A percentile compares a stretch with the other conserved stretches of the same genome.
These are phyloP conservation scores for Chaetomiaceae sp. DNA, from an alignment of 2,329 filamentous ascomycete genomes.

Conservation along the genomic window DNA sequence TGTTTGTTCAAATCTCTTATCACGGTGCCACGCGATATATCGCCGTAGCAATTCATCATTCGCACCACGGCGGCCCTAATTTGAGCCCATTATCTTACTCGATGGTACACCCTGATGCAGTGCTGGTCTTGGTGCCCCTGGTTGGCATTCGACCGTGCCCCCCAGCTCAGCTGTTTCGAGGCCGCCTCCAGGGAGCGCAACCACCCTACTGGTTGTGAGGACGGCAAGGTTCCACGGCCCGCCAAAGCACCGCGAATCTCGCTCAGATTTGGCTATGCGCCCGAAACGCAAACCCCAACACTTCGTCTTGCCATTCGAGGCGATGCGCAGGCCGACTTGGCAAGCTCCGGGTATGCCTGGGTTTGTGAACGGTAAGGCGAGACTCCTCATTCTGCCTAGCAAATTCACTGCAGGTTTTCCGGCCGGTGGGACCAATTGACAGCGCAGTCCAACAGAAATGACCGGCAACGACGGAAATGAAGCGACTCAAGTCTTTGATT, in stretches of 20 bases:
- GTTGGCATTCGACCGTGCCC: too few relatives aligned
- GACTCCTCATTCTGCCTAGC: constrained; percentile 43
- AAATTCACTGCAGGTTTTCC: constrained; percentile 42
- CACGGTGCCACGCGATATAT: constrained; percentile 31
- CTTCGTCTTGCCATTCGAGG: constrained; percentile 37
- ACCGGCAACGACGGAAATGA: too few relatives aligned
- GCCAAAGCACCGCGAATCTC: constrained; percentile 30
- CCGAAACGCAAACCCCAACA: constrained; percentile 35
- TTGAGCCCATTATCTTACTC: too few relatives aligned
- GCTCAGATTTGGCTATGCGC: constrained; percentile 42
- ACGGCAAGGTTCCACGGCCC: constrained; percentile 46
- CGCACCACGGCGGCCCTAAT: too few relatives aligned
- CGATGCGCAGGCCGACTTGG: constrained; percentile 41
- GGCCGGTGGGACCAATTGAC: constrained; percentile 34
- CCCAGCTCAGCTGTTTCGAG: constrained; percentile 24
- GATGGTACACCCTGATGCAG: too few relatives aligned
- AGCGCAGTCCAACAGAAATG: too few relatives aligned
- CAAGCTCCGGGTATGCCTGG: constrained; percentile 38
- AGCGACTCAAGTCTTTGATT: too few relatives aligned
- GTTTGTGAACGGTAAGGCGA: constrained; percentile 39
- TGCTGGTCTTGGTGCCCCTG: too few relatives aligned
- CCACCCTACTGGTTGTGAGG: constrained; percentile 44
- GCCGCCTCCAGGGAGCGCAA: constrained; percentile 32
- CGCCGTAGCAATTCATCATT: constrained; percentile 33
- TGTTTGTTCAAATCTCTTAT: constrained; percentile 42